phyloP scores from a whole-genome alignment of 1,139 yeast genomes.

The Pichia sp. region DNA sequence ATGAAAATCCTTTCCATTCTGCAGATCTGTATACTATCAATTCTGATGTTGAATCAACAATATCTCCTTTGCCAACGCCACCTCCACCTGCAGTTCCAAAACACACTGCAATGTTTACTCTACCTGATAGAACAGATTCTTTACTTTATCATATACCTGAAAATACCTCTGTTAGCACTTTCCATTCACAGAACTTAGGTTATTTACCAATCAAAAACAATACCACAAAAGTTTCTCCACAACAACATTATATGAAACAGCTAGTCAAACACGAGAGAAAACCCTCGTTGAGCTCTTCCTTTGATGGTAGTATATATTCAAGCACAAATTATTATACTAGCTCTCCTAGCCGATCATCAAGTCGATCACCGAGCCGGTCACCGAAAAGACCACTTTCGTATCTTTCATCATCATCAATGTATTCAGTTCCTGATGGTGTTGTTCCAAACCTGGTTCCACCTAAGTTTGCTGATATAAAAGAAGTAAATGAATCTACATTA shows the following conservation, averaged over 20 bases:
- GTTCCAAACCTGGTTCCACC: not conserved
- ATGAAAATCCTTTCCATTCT: slow-evolving; percentile 10
- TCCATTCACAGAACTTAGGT: slow-evolving; percentile 12
- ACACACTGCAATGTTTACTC: slow-evolving; percentile 7
- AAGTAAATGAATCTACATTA: slow-evolving; percentile 4
- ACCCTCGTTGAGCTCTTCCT: not conserved
- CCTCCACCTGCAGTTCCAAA: slow-evolving; percentile 15
- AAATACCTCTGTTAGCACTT: slow-evolving; percentile 14
- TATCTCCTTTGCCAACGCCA: slow-evolving; percentile 1
- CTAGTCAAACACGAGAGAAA: not conserved
- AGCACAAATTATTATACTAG: slow-evolving; percentile 4
- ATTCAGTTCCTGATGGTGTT: not conserved
- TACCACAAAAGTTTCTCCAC: slow-evolving; percentile 3
- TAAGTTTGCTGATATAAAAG: not conserved
- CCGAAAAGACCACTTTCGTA: slow-evolving; percentile 3
- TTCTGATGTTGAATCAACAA: not conserved
- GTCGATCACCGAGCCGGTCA: slow-evolving; percentile 2
- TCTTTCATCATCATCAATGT: slow-evolving; percentile 1
- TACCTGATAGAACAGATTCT: slow-evolving; percentile 12
- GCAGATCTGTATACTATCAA: slow-evolving; percentile 2
- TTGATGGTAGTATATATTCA: not conserved
- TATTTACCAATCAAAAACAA: slow-evolving; percentile 8
- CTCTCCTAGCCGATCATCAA: slow-evolving; percentile 1
- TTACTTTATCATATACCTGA: slow-evolving; percentile 19
- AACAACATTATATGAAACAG: slow-evolving; percentile 11